Conservation (phyloP, 2,329 filamentous ascomycete genomes). For the Amesomyces nigricolor region DNA sequence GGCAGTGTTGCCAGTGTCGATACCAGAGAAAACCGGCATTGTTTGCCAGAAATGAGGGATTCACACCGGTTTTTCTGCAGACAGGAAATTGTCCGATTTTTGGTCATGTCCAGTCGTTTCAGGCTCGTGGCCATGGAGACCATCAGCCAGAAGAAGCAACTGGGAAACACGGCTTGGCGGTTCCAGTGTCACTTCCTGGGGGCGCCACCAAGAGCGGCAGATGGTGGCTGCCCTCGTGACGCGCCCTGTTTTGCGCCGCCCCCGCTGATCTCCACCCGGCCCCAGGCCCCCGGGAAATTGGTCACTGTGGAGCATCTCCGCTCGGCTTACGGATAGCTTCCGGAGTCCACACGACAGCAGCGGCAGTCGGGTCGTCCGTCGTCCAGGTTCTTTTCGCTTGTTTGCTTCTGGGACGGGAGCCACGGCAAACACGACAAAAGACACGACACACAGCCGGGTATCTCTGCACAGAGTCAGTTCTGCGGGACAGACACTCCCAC, state of each 20-base stretch:
- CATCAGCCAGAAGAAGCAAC: neutral
- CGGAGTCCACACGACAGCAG: constrained; percentile 3
- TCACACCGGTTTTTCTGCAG: too few relatives aligned
- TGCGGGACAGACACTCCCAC: too few relatives aligned
- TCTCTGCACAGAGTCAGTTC: too few relatives aligned
- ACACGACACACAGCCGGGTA: too few relatives aligned
- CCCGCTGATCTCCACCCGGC: constrained; percentile 7
- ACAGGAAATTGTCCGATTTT: too few relatives aligned
- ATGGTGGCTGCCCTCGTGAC: constrained; percentile 18
- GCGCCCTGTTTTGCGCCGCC: constrained; percentile 14
- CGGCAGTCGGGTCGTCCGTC: neutral
- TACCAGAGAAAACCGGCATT: too few relatives aligned
- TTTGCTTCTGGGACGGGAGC: too few relatives aligned
- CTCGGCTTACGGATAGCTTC: constrained; percentile 19
- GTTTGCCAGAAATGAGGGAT: neutral
- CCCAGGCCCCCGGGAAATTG: constrained; percentile 20
- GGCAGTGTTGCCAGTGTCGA: too few relatives aligned
- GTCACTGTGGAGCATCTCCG: constrained; percentile 15
- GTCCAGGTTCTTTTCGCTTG: too few relatives aligned
- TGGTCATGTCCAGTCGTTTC: too few relatives aligned
- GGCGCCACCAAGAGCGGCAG: neutral
- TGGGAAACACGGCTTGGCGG: neutral
- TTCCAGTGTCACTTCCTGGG: neutral
- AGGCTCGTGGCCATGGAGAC: neutral
- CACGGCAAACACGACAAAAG: neutral